Conservation (phyloP, 306 rosid genomes). For the Gynostemma pentaphyllum region DNA sequence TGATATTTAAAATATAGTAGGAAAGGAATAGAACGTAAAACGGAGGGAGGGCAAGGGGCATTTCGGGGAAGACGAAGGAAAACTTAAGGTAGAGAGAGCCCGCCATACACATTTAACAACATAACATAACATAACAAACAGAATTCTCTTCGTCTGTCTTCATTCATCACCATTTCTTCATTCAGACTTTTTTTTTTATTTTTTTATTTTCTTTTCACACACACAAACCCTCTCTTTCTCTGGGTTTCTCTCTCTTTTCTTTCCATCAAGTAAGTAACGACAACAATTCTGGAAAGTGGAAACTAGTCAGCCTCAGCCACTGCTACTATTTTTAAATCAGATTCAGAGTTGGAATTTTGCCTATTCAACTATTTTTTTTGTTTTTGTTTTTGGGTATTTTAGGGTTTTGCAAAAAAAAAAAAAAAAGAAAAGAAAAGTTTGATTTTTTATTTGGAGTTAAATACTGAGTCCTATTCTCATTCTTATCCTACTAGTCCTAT, state of each 20-base stretch:
- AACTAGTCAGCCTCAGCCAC: neutral
- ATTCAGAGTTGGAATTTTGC: neutral
- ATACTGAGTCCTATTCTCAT: no score
- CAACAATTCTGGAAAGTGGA: slow-evolving; percentile 33
- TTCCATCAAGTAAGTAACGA: slow-evolving; percentile 21
- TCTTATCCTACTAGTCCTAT: no score
- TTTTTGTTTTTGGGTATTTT: neutral
- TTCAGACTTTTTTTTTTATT: neutral
- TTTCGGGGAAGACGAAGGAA: slow-evolving; percentile 24
- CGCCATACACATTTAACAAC: no score
- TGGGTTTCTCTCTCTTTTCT: slow-evolving; percentile 7
- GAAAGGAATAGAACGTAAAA: neutral
- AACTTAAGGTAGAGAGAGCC: no score
- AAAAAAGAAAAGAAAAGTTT: no score
- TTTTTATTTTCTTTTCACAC: neutral
- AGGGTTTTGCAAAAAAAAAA: neutral
- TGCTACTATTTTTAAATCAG: no score
- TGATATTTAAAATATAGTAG: no score
- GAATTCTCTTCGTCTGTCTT: neutral
- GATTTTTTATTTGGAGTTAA: no score
- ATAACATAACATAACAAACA: no score
- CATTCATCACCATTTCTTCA: no score
- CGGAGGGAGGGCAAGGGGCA: neutral
- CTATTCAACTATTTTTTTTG: no score
- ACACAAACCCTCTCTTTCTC: neutral